phyloP scores from a whole-genome alignment of 202 grass and related monocot species.

The Saccharum hybrid region DNA sequence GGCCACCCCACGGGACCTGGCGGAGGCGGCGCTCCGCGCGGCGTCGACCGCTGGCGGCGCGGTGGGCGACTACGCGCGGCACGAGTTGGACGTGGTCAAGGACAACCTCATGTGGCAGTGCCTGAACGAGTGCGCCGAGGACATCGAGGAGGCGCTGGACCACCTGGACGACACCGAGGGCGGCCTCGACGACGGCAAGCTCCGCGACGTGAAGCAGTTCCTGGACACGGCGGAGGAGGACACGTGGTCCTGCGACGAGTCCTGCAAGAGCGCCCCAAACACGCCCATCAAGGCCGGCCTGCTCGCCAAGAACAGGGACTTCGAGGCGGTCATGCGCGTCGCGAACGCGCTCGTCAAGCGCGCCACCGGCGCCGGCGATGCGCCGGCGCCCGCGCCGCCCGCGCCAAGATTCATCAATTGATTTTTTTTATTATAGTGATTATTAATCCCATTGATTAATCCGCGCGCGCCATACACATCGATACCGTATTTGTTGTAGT shows the following conservation, averaged over 20 bases:
- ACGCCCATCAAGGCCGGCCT: background rate
- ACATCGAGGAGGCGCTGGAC: constrained; percentile 64
- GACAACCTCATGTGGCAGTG: constrained; percentile 50
- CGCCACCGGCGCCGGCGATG: background rate
- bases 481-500: background rate
- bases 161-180: constrained; percentile 71
- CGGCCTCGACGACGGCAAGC: constrained; percentile 30
- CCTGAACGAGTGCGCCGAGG: constrained; percentile 69
- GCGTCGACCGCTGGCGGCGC: constrained; percentile 29
- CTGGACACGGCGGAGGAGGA: constrained; percentile 44
- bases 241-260: constrained; percentile 57
- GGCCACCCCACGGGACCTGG: constrained; percentile 26
- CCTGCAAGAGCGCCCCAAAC: constrained; percentile 41
- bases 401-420: background rate
- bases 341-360: constrained; percentile 24
- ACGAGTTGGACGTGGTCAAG: background rate
- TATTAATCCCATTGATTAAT: background rate
- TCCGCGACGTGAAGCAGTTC: constrained; percentile 46
- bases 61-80: constrained; percentile 26
- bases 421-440: background rate
- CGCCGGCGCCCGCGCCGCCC: background rate
- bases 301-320: constrained; percentile 47
- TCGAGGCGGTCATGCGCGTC: constrained; percentile 50
- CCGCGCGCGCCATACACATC: background rate
- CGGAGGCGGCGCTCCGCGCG: constrained; percentile 47